phyloP scores from a whole-genome alignment of 352 stramenopile genomes.

The Phytophthora boehmeriae region DNA sequence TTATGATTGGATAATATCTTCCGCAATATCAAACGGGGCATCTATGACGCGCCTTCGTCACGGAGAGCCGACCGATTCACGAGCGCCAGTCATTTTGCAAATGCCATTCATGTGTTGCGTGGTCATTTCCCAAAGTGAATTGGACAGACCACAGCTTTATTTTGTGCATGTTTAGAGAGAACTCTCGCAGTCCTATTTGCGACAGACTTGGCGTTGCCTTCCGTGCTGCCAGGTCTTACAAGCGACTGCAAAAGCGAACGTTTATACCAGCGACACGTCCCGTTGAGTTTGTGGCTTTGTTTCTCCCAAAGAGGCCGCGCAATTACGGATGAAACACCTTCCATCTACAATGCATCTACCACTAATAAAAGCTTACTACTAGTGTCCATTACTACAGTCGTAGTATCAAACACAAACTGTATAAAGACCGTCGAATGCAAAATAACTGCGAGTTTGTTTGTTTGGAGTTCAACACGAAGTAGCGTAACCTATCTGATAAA shows the following conservation, averaged over 20 bases:
- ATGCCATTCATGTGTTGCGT: neutral
- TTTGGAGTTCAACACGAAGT: no score
- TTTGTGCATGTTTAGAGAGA: slow-evolving; percentile 15
- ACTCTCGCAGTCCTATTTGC: slow-evolving; percentile 81
- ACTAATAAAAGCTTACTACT: no score
- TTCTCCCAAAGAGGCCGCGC: slow-evolving; percentile 65
- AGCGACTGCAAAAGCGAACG: slow-evolving; percentile 83
- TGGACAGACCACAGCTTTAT: slow-evolving; percentile 9
- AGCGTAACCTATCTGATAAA: no score
- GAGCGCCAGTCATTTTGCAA: slow-evolving; percentile 2
- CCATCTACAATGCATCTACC: neutral
- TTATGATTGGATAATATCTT: no score
- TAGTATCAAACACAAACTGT: no score
- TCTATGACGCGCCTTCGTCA: no score
- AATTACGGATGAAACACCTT: slow-evolving; percentile 85
- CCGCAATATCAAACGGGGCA: no score
- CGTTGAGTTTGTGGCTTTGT: slow-evolving; percentile 86
- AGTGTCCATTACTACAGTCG: no score
- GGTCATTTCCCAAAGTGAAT: slow-evolving; percentile 21
- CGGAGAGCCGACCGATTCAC: neutral
- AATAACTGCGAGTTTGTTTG: no score
- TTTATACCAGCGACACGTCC: slow-evolving; percentile 85
- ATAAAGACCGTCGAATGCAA: no score
- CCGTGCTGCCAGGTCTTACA: slow-evolving; percentile 85
- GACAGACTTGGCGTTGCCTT: slow-evolving; percentile 70